Evolutionary conservation across 805 yeast genomes (phyloP).

Genomic region (Candida dajiaensis): DNA sequence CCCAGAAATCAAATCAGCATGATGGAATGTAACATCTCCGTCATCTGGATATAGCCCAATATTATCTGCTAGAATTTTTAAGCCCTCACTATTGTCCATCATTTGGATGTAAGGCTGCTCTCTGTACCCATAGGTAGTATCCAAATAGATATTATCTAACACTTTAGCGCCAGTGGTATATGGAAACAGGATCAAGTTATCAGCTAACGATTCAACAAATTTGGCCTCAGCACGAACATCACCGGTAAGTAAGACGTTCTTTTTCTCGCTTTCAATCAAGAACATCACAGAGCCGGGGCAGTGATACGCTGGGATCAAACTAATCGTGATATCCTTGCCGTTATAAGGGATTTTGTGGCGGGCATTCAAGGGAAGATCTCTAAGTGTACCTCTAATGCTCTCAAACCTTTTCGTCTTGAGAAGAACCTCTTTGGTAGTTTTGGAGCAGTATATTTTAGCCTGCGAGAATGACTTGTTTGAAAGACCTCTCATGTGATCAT

Average conservation of each 20-base stretch:
- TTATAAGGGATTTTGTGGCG: conserved; percentile 18
- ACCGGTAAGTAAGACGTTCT: conserved; percentile 46
- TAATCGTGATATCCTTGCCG: conserved; percentile 25
- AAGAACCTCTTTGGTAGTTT: conserved; percentile 29
- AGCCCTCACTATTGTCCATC: conserved; percentile 36
- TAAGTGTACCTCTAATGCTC: conserved; percentile 14
- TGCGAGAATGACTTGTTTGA: conserved; percentile 30
- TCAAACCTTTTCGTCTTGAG: conserved; percentile 4
- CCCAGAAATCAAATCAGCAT: conserved; percentile 39
- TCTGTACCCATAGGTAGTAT: conserved; percentile 47
- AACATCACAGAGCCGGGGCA: conserved; percentile 58
- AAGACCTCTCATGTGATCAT: conserved; percentile 49
- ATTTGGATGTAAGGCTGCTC: conserved; percentile 44
- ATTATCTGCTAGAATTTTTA: conserved; percentile 27
- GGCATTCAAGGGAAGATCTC: conserved; percentile 9
- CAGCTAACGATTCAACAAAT: conserved; percentile 37
- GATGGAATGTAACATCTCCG: conserved; percentile 34
- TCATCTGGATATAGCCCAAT: conserved; percentile 36
- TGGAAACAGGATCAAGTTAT: conserved; percentile 37
- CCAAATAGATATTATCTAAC: conserved; percentile 45
- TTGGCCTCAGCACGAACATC: conserved; percentile 51
- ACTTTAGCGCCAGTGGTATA: conserved; percentile 28
- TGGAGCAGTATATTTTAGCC: conserved; percentile 42
- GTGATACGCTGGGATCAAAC: conserved; percentile 46
- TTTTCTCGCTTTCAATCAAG: conserved; percentile 31